Evolutionary conservation across 805 yeast species (phyloP).

Genomic region (Saccharomycopsis fermentans): DNA sequence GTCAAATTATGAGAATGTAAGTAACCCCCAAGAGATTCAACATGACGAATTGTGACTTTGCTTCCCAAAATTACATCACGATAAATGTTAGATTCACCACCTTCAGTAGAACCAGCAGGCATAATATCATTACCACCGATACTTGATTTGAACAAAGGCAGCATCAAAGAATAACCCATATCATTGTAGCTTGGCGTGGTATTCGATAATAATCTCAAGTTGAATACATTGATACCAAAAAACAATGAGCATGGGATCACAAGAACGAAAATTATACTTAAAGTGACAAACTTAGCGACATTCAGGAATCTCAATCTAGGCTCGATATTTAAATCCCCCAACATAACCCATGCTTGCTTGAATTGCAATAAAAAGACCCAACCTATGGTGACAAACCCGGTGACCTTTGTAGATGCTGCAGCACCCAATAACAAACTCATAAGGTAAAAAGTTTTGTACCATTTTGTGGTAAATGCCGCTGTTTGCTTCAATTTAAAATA

Average conservation of each 20-base stretch:
- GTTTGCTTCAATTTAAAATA: constrained; percentile 38
- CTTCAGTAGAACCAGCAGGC: constrained; percentile 51
- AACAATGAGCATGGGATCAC: constrained; percentile 8
- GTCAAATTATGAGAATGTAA: constrained; percentile 64
- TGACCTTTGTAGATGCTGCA: constrained; percentile 53
- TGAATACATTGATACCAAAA: constrained; percentile 7
- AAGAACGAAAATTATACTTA: constrained; percentile 27
- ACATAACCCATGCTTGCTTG: constrained; percentile 51
- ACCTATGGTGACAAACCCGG: constrained; percentile 55
- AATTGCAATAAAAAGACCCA: constrained; percentile 49
- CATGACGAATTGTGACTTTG: constrained; percentile 29
- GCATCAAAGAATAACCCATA: constrained; percentile 16
- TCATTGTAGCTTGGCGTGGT: constrained; percentile 23
- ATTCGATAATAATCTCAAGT: constrained; percentile 11
- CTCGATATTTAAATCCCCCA: constrained; percentile 53
- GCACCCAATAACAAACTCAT: constrained; percentile 46
- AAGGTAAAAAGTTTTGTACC: constrained; percentile 43
- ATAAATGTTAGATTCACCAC: constrained; percentile 26
- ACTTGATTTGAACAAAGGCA: constrained; percentile 11
- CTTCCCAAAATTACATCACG: constrained; percentile 31
- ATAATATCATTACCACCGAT: constrained; percentile 19
- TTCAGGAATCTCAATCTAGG: constrained; percentile 32
- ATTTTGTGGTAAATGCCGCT: constrained; percentile 34
- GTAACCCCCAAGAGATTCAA: constrained; percentile 59
- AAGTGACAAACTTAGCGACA: constrained; percentile 45